phyloP scores from a whole-genome alignment of 2,329 filamentous ascomycete genomes.

The Phoma herbarum region DNA sequence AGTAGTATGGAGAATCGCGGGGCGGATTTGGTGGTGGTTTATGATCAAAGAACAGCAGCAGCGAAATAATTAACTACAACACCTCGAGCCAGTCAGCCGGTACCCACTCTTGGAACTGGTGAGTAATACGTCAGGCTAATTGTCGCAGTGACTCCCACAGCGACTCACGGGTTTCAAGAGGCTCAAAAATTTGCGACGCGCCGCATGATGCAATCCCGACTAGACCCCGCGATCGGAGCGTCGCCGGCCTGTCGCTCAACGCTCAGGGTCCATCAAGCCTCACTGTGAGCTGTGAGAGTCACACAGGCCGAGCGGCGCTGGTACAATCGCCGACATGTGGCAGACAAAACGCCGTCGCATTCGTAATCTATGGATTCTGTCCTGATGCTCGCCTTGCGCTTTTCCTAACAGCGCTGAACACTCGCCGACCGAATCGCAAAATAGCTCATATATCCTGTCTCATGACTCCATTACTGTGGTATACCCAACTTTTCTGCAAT shows the following conservation, averaged over 20 bases:
- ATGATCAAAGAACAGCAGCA: conserved; percentile 27
- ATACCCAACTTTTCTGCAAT: conserved; percentile 27
- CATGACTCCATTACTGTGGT: conserved; percentile 27
- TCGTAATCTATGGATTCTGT: conserved; percentile 26
- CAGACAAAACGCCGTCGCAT: conserved; percentile 22
- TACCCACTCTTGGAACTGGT: conserved; percentile 26
- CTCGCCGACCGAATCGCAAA: conserved; percentile 20
- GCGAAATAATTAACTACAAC: conserved; percentile 27
- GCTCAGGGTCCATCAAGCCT: conserved; percentile 4
- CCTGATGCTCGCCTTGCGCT: conserved; percentile 19
- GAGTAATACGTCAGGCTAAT: conserved; percentile 23
- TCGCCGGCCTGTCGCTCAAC: conserved; percentile 20
- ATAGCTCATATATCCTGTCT: conserved; percentile 21
- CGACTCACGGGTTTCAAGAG: conserved; percentile 16
- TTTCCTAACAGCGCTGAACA: conserved; percentile 14
- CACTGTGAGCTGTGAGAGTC: neutral
- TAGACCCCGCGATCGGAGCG: conserved; percentile 23
- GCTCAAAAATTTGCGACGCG: conserved; percentile 40
- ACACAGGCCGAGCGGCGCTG: neutral
- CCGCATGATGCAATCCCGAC: conserved; percentile 47
- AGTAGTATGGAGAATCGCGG: conserved; percentile 15
- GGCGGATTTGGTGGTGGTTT: conserved; percentile 8
- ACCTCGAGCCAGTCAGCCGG: conserved; percentile 26
- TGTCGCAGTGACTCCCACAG: conserved; percentile 18
- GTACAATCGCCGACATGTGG: conserved; percentile 16